Base-by-base conservation (phyloP, 2,329 filamentous ascomycete genomes). In the Neodidymelliopsis sp. region DNA sequence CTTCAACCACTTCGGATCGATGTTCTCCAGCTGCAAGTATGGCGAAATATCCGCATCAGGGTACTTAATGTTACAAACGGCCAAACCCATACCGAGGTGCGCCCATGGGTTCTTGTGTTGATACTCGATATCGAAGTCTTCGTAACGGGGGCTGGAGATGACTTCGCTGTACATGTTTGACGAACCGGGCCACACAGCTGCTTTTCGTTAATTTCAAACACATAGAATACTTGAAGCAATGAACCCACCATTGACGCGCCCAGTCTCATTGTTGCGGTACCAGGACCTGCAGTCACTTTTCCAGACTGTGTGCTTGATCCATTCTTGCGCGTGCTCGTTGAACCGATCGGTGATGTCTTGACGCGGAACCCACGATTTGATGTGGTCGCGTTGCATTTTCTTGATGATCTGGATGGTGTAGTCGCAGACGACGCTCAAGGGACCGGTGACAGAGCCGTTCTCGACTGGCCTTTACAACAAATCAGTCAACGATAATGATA, bases 291-390 rank as follows among this genome's bases (percentile, higher is more conserved):
- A 79, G 5, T 73, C 67, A 18, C 74, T 70, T 46, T 75, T 77
- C 76, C 76, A 81, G 6, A 80, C 77, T 0, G 77, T 80, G 48
- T 78, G 74, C 57, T 76, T 78, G 56, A 79, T 71, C 75, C 75
- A 79, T 47, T 77, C 75, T 56, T 78, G 70, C 3, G 71, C 67
- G 42, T 78, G 75, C 18, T 69, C 68, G 49, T 77, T 77, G 66
- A 77, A 79, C 5, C 46, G 28, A 25, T 77, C 73, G 0, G 74
- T 76, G 27, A 75, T 69, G 12, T 72, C 69, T 47, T 75, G 74
- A 11, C 65, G 64, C 0, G 76, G 73, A 3, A 69, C 67, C 70
- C 69, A 76, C 41, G 66, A 70, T 23, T 69, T 70, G 54, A 79
- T 73, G 49, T 76, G 73, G 33, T 78, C 75, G 25, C 70, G 72